Base-by-base conservation (phyloP, 2,329 filamentous ascomycete species). In the Boeremia lycopersici region DNA sequence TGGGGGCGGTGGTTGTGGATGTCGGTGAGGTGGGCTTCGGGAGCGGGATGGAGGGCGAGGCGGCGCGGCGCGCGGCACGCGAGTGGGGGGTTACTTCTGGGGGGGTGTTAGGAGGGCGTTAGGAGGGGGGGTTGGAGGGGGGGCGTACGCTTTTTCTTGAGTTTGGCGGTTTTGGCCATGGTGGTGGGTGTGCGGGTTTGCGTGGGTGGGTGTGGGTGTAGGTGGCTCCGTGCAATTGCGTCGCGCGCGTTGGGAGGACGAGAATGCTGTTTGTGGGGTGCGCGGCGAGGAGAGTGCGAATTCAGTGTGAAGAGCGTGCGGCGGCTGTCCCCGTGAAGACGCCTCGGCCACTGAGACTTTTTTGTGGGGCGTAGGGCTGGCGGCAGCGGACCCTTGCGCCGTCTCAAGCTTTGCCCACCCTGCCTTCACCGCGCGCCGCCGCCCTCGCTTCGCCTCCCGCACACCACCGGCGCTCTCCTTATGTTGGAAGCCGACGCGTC, bases 31-130 rank as follows among this genome's bases (percentile, higher is more conserved):
- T 65, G 23, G 44, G 45, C 70, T 88, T 89, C 19, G 90, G 79
- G 38, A 84, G 84, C 75, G 89, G 78, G 74, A 90, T 86, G 66
- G 86, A 81, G 25, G 89, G 87, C 4, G 88, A 89, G 13, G 85
- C 85, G 41, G 86, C 89, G 61, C 90, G 86, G 69, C 89, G 85
- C 35, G 89, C 88, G 54, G 88, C 89, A 61, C 90, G 88, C 48
- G 90, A 93, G 78, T 88, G 89, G 53, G 86, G 75, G 4, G 89
- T 90, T 34, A 81, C 79, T 49, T 78, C 86, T 89, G 69, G 6
- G 15, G 12, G 17, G 15, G 7, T 17, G 33, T 68, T 53, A 65
- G 65, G 25, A 10, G 23, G 17, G 29, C 15, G 57, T 19, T 13
- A 2, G 5, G 19, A 13, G 34, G 11, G 12, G 25, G 19, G 13